phyloP scores from a whole-genome alignment of 305 asterid genomes.

The Rubia peregrina region DNA sequence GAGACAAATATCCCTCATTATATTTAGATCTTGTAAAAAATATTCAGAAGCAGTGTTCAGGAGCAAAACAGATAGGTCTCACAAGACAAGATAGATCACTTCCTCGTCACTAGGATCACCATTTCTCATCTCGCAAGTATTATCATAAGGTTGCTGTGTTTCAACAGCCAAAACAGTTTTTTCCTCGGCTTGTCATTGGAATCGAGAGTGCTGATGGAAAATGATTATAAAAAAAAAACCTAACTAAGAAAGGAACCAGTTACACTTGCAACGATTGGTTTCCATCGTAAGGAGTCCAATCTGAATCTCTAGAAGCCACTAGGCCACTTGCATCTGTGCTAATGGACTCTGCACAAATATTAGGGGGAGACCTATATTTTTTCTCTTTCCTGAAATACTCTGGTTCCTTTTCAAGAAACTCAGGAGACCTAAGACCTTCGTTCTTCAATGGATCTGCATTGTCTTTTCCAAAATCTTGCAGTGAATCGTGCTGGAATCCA shows the following conservation, averaged over 20 bases:
- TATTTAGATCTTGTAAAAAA: no score
- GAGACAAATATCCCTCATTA: background rate
- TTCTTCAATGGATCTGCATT: slow-evolving; percentile 18
- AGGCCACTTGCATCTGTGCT: slow-evolving; percentile 61
- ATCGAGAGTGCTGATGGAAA: background rate
- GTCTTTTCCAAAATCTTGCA: slow-evolving; percentile 9
- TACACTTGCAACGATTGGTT: slow-evolving; percentile 29
- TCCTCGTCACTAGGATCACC: background rate
- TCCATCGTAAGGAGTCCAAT: slow-evolving; percentile 46
- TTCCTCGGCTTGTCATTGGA: background rate
- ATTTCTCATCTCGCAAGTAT: background rate
- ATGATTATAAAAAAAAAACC: background rate
- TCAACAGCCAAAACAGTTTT: background rate
- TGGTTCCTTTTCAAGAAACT: slow-evolving; percentile 48
- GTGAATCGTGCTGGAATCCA: slow-evolving; percentile 13
- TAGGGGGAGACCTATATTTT: slow-evolving; percentile 17
- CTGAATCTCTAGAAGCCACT: slow-evolving; percentile 63
- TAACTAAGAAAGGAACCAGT: background rate
- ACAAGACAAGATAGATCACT: background rate
- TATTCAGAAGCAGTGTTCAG: no score
- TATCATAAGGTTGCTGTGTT: background rate
- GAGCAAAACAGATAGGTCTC: background rate
- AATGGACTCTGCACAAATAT: slow-evolving; percentile 62
- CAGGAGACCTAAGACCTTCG: slow-evolving; percentile 29
- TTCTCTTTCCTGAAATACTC: slow-evolving; percentile 26